Base-by-base conservation (phyloP, 2,329 filamentous ascomycete species). In the Ascosphaera apis region DNA sequence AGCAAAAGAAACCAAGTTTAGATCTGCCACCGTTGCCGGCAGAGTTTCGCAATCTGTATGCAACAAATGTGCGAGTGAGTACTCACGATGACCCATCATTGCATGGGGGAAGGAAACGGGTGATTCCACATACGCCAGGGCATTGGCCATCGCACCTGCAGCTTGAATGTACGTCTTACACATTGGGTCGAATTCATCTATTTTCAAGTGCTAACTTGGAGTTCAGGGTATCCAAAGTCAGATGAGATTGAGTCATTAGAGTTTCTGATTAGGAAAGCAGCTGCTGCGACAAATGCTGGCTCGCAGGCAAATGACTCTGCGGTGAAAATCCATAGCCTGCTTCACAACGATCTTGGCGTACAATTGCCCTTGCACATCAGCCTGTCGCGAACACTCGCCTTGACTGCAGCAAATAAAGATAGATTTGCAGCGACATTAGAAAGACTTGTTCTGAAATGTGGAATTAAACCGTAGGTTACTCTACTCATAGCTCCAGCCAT, bases 111-210 rank as follows among this genome's bases (percentile, higher is more conserved):
- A 73, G 86, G 33, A 81, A 75, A 50, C 70, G 88, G 31, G 68
- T 76, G 39, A 78, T 72, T 34, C 84, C 86, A 16, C 88, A 98
- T 55, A 63, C 86, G 17, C 69, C 73, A 40, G 88, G 88, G 40
- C 81, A 83, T 53, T 98, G 88, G 88, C 82, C 86, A 1, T 82
- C 75, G 23, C 86, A 95, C 55, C 52, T 95, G 33, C 95, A 91
- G 53, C 63, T 92, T 38, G 86, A 95, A 60, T 98, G 88, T 91
- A 64, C 57, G 72, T 61, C n/a, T n/a, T n/a, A n/a, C n/a, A n/a
- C n/a, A n/a, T n/a, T n/a, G n/a, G n/a, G n/a, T n/a, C n/a, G n/a
- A n/a, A n/a, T n/a, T n/a, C n/a, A n/a, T n/a, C n/a, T n/a, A n/a
- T n/a, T n/a, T n/a, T n/a, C n/a, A n/a, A n/a, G n/a, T n/a, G n/a